A percentile compares a stretch with the other conserved stretches of the same genome.
Conservation (phyloP, 2,329 filamentous ascomycete genomes). For the Colletotrichum echinochloae region DNA sequence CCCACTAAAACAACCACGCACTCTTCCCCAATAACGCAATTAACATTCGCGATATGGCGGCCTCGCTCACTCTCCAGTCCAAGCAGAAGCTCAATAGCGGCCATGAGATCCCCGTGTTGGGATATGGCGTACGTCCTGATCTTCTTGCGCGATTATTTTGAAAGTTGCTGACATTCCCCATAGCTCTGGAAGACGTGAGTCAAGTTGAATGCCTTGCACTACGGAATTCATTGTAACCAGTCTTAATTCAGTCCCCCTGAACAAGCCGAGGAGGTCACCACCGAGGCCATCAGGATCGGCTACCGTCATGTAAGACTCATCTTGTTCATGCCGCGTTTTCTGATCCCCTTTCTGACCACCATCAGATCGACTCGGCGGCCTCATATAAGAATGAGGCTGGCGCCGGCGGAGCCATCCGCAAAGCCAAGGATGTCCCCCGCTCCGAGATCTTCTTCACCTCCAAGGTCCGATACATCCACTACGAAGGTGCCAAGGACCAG, state of each 20-base stretch:
- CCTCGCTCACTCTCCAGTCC: slow-evolving; percentile 58
- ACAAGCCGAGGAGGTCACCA: slow-evolving; percentile 53
- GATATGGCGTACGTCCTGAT: slow-evolving; percentile 62
- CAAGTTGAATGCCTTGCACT: not conserved
- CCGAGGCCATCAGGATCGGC: slow-evolving; percentile 61
- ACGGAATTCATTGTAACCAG: not conserved
- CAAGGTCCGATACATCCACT: slow-evolving; percentile 63
- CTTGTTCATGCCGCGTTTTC: not conserved
- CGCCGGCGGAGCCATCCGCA: slow-evolving; percentile 59
- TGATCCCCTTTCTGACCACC: slow-evolving; percentile 8
- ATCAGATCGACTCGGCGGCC: slow-evolving; percentile 65
- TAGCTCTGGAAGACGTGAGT: slow-evolving; percentile 67
- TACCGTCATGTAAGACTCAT: slow-evolving; percentile 62
- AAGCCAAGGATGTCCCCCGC: slow-evolving; percentile 56
- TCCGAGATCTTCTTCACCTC: slow-evolving; percentile 67
- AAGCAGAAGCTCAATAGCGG: slow-evolving; percentile 67
- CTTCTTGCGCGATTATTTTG: slow-evolving; percentile 24
- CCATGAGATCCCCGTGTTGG: slow-evolving; percentile 63
- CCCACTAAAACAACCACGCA: not conserved
- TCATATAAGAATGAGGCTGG: slow-evolving; percentile 64
- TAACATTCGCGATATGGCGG: slow-evolving; percentile 53
- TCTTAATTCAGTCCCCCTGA: slow-evolving; percentile 47
- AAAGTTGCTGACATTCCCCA: slow-evolving; percentile 19
- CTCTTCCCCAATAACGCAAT: not conserved
- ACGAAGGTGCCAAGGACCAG: slow-evolving; percentile 72